A percentile compares a stretch with the other conserved stretches of the same genome.
These are phyloP conservation scores for Calonectria multiphialidica DNA, from an alignment of 2,329 filamentous ascomycete species.

Conservation along the genomic window DNA sequence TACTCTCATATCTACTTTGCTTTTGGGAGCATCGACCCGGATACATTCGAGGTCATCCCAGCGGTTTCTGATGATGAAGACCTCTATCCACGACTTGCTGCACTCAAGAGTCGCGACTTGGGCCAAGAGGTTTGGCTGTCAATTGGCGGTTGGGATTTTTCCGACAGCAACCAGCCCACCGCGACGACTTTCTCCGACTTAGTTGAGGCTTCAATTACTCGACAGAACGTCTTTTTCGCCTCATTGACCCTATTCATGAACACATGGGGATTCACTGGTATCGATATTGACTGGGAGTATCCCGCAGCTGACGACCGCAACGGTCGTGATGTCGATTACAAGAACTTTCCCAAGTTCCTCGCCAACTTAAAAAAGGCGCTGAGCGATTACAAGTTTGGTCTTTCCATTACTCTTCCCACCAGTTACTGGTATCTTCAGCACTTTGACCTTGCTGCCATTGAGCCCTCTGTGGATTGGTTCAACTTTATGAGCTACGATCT, in stretches of 20 bases:
- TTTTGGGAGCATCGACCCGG: too few relatives aligned
- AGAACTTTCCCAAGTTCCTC: constrained; percentile 43
- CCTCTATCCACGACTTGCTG: too few relatives aligned
- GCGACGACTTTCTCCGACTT: constrained; percentile 41
- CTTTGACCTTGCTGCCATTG: constrained; percentile 42
- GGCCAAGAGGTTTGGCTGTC: too few relatives aligned
- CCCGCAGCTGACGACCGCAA: constrained; percentile 48
- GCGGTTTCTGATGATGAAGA: too few relatives aligned
- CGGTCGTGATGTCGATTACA: constrained; percentile 50
- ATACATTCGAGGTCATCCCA: too few relatives aligned
- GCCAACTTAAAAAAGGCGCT: neutral
- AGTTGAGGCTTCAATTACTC: constrained; percentile 4
- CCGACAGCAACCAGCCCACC: too few relatives aligned
- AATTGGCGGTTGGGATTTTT: too few relatives aligned
- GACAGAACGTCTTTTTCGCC: constrained; percentile 50
- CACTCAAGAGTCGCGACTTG: too few relatives aligned
- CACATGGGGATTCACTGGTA: constrained; percentile 41
- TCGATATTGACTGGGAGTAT: constrained; percentile 22
- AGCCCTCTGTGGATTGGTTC: neutral
- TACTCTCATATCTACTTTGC: too few relatives aligned
- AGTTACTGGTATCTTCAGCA: constrained; percentile 45
- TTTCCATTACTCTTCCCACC: constrained; percentile 29
- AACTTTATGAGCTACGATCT: constrained; percentile 25
- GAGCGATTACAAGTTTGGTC: neutral
- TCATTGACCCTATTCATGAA: constrained; percentile 21